These are phyloP conservation scores for Starmerella vaccinii DNA, from an alignment of 805 yeast genomes.

Conservation along the genomic window DNA sequence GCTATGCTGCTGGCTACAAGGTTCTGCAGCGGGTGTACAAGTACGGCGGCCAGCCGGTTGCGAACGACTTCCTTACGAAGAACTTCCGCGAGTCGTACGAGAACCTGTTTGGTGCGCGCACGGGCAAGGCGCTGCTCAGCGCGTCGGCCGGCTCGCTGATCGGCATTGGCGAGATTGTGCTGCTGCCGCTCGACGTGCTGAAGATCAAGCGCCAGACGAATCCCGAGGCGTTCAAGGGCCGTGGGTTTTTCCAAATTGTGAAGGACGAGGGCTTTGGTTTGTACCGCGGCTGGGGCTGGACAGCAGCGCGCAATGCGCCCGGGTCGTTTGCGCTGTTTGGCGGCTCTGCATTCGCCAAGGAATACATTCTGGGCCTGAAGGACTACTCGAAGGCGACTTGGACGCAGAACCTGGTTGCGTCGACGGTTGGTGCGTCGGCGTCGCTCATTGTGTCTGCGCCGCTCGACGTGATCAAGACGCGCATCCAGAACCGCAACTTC, in stretches of 20 bases:
- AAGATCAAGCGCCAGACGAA: constrained; percentile 98
- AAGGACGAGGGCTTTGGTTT: constrained; percentile 86
- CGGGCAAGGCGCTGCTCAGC: constrained; percentile 92
- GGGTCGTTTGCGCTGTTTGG: constrained; percentile 97
- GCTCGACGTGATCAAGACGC: constrained; percentile 91
- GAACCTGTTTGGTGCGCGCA: constrained; percentile 73
- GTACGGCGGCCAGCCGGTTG: constrained; percentile 99
- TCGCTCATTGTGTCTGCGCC: constrained; percentile 96
- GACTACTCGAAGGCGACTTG: constrained; percentile 91
- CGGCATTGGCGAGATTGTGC: constrained; percentile 91
- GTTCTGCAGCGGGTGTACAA: constrained; percentile 95
- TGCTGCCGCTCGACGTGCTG: constrained; percentile 89
- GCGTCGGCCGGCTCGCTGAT: constrained; percentile 96
- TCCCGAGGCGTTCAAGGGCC: constrained; percentile 98
- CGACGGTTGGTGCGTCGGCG: constrained; percentile 93
- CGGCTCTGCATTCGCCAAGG: constrained; percentile 98
- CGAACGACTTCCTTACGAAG: constrained; percentile 76
- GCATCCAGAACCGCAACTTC: constrained; percentile 93
- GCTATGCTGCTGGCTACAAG: constrained; percentile 95
- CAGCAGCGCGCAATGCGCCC: constrained; percentile 98
- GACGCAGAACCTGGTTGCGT: constrained; percentile 88
- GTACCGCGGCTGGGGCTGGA: constrained; percentile 99
- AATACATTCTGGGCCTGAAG: constrained; percentile 72
- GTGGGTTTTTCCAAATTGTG: constrained; percentile 82
- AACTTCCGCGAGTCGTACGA: constrained; percentile 67